Conservation (phyloP, 2,329 filamentous ascomycete genomes). For the Macrophomina phaseolina region DNA sequence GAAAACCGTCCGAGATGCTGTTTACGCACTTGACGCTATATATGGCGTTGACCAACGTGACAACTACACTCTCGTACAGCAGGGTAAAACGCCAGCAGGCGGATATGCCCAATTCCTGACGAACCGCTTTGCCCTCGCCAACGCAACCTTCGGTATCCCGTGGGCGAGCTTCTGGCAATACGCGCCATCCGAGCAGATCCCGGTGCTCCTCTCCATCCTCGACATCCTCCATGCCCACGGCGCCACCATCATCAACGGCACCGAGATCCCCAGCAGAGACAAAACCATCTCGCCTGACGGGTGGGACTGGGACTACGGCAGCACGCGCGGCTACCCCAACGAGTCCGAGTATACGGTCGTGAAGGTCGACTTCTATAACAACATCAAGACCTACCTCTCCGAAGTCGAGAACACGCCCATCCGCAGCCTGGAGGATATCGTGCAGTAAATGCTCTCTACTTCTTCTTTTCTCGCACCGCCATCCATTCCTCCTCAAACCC, state of each 20-base stretch:
- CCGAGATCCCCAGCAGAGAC: conserved; percentile 69
- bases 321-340: conserved; percentile 67
- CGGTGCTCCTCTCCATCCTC: conserved; percentile 57
- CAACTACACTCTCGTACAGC: conserved; percentile 68
- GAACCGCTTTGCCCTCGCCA: conserved; percentile 60
- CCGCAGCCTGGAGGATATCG: conserved; percentile 37
- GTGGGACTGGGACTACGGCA: conserved; percentile 78
- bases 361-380: conserved; percentile 73
- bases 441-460: conserved; percentile 21
- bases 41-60: conserved; percentile 68
- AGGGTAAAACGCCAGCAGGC: conserved; percentile 58
- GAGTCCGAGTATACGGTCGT: conserved; percentile 76
- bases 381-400: conserved; percentile 67
- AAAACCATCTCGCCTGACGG: conserved; percentile 67
- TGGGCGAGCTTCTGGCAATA: conserved; percentile 74
- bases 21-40: conserved; percentile 70
- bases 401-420: conserved; percentile 60
- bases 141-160: conserved; percentile 71
- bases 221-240: conserved; percentile 64
- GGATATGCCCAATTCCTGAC: conserved; percentile 66
- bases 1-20: conserved; percentile 71
- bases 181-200: conserved; percentile 61
- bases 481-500: no score
- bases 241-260: conserved; percentile 71
- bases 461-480: not conserved